Base-by-base conservation (phyloP, 169 alveolate species). In the Plasmodium gallinaceum region DNA sequence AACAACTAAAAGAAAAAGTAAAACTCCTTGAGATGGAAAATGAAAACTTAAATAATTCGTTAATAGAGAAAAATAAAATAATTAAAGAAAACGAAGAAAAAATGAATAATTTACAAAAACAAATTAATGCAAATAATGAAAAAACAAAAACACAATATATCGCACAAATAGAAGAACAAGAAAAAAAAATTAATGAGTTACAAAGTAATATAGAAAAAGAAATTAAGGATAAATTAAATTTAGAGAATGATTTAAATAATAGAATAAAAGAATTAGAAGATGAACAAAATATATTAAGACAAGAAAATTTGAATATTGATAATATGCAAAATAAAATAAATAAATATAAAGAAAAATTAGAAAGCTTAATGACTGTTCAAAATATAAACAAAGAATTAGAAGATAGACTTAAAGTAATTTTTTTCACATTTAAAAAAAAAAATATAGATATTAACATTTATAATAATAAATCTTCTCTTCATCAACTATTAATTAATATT, bases 231-330 rank as follows among this genome's bases (percentile, higher is more conserved):
- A 80, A 45, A 20, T 43, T 16, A 52, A 42, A 54, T 16, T 37
- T 68, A 80, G 90, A 80, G 43, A 80, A 80, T 42, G 64, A 80
- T 68, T 68, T 80, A 68, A 80, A 80, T 52, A 72, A 72, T 52
- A 80, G 68, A 80, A 80, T 80, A 70, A 83, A 83, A 83, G 91
- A 83, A 65, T 45, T 83, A 42, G 85, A 68, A 51, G 91, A 83
- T 68, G 91, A 83, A 22, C 91, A 83, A 68, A 83, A 83, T 57
- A 66, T 83, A 60, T 20, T 83, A 10, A 83, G 66, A 48, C 91
- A 83, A 83, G 91, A 83, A 54, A 83, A 83, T 83, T 42, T 61
- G 43, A 83, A 83, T 66, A 83, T 68, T 10, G 91, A 66, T 37
- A 68, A 51, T 43, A 10, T 83, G 37, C 91, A 83, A 57, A 83